phyloP scores from a whole-genome alignment of 495 filamentous ascomycete genomes.

The Podospora pseudocomata region DNA sequence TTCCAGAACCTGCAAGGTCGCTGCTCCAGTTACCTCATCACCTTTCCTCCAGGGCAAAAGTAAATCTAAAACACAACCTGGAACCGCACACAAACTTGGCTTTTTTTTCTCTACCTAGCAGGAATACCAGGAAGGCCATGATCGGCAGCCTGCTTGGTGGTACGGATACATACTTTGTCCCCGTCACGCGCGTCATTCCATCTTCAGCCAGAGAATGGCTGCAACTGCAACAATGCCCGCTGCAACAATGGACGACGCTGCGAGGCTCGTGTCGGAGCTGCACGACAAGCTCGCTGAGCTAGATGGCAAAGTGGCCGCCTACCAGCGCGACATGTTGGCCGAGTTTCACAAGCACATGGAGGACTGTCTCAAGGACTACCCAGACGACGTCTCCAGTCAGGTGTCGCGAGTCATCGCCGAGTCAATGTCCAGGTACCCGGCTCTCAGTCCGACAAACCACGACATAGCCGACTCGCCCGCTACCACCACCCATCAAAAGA shows the following conservation, averaged over 20 bases:
- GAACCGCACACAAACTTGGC: background rate
- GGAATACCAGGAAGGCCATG: constrained; percentile 15
- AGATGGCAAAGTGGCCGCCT: constrained; percentile 47
- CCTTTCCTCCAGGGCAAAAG: background rate
- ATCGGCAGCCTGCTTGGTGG: constrained; percentile 12
- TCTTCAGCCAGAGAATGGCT: constrained; percentile 7
- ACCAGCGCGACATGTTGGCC: constrained; percentile 47
- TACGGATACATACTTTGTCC: constrained; percentile 13
- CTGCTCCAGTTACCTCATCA: constrained; percentile 1
- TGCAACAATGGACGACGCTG: constrained; percentile 46
- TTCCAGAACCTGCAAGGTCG: background rate
- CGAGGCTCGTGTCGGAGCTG: constrained; percentile 47
- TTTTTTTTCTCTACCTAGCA: background rate
- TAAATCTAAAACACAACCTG: background rate
- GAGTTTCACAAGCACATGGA: constrained; percentile 49
- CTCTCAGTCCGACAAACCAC: constrained; percentile 30
- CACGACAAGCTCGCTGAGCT: constrained; percentile 49
- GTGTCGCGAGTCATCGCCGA: constrained; percentile 44
- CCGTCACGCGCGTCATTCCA: constrained; percentile 25
- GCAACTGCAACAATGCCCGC: constrained; percentile 6
- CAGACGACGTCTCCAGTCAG: constrained; percentile 42
- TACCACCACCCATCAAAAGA: constrained; percentile 20
- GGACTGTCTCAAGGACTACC: constrained; percentile 42
- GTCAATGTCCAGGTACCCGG: constrained; percentile 41
- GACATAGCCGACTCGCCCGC: constrained; percentile 16